Evolutionary conservation across 2,329 filamentous ascomycete genomes (phyloP), one percentile per base, ranked within the genome.

Genomic region (Scedosporium minutisporum): DNA sequence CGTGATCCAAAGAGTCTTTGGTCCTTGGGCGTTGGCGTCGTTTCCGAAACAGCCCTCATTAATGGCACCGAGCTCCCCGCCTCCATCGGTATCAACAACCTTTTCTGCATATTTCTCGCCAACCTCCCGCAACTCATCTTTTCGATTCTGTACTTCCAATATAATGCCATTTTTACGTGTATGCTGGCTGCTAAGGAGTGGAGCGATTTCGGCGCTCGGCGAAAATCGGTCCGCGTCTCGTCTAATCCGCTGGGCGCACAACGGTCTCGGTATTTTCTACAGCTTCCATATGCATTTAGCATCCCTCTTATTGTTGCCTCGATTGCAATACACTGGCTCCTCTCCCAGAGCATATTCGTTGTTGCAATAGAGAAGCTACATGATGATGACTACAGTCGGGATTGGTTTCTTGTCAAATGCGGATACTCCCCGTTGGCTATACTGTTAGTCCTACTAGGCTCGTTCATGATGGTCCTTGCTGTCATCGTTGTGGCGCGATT

Each of bases 141-240:
- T 0, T 80, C 77, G 0, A 67, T 78, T n/a, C 58, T 78, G 1
- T 82, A 82, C 66, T 68, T 81, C 3, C 67, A 70, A 1, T 74
- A 75, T 66, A 82, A 81, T 65, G 68, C 68, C 2, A 68, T 82
- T 6, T 71, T 78, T 23, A 84, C 78, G 0, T 71, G 68, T 2
- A 80, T 82, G 69, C 71, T 79, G 0, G 66, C 77, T 0, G 76
- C 74, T 0, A 67, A 70, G 7, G 82, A 85, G 68, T 85, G 77
- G 69, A 75, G 71, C 53, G 66, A 67, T 0, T 78, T 76, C 67
- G 71, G 73, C 3, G 38, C 62, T 0, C 18, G 67, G 10, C 69
- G 74, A 3, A 77, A 77, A 46, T 64, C 75, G 0, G 68, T 81
- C 1, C 73, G 78, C 4, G 78, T 80, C 1, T 77, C 44, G n/a